Evolutionary conservation across 257 asterid genomes (phyloP).

Genomic region (Coffea canephora): DNA sequence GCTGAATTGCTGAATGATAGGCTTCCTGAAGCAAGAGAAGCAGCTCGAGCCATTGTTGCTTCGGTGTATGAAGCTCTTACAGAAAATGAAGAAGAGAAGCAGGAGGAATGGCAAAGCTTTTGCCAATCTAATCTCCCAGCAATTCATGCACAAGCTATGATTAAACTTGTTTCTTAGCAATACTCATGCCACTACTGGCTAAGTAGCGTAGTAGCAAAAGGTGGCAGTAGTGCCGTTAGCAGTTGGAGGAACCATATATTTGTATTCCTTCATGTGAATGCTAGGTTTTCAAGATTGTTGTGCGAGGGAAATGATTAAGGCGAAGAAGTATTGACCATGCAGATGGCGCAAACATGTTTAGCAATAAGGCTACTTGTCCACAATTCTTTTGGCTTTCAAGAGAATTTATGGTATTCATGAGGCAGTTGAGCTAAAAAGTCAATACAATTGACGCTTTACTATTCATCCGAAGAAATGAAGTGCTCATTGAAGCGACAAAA

Average conservation of each 20-base stretch:
- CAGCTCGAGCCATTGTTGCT: conserved; percentile 59
- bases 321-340: neutral
- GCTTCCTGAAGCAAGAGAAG: conserved; percentile 94
- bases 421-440: too few species aligned
- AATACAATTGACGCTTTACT: too few species aligned
- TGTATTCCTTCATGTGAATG: neutral
- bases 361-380: too few species aligned
- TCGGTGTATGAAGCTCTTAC: conserved; percentile 51
- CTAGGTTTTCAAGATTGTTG: neutral
- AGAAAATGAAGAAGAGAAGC: conserved; percentile 57
- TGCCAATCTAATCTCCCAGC: conserved; percentile 78
- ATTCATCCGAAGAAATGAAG: neutral
- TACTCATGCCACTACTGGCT: neutral
- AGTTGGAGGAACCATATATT: neutral
- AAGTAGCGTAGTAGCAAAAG: neutral
- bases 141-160: conserved; percentile 73
- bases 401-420: too few species aligned
- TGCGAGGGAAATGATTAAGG: neutral
- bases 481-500: neutral
- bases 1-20: conserved; percentile 66
- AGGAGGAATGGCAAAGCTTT: conserved; percentile 78
- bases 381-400: too few species aligned
- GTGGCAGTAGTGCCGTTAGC: neutral
- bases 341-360: neutral
- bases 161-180: conserved; percentile 53